These are phyloP conservation scores for Penicillium coprophilum DNA, from an alignment of 495 filamentous ascomycete genomes.

Conservation along the genomic window DNA sequence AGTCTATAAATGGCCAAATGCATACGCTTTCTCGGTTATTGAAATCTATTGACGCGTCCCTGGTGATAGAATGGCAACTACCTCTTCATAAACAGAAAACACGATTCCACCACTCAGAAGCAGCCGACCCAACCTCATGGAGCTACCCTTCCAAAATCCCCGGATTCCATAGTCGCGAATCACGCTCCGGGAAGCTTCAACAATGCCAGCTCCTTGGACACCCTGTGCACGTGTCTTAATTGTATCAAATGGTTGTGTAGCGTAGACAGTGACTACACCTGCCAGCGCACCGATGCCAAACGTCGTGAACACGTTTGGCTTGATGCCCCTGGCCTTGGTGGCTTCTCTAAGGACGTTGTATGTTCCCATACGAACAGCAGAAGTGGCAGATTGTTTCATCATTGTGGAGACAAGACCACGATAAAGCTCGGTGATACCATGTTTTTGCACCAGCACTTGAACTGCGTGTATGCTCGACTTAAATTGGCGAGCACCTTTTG, in stretches of 20 bases:
- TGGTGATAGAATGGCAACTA: constrained; percentile 30
- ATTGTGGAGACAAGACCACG: constrained; percentile 61
- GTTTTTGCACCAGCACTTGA: constrained; percentile 43
- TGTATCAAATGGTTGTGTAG: constrained; percentile 67
- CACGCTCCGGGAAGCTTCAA: constrained; percentile 53
- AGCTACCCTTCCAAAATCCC: constrained; percentile 66
- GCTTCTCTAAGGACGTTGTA: constrained; percentile 69
- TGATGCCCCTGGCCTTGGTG: constrained; percentile 42
- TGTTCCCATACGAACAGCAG: constrained; percentile 62
- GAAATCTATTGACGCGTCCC: background rate
- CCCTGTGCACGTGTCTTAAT: constrained; percentile 65
- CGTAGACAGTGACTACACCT: constrained; percentile 59
- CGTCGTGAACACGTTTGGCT: constrained; percentile 46
- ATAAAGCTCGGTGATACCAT: constrained; percentile 57
- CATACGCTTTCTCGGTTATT: background rate
- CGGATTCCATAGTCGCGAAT: constrained; percentile 54
- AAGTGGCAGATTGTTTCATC: constrained; percentile 65
- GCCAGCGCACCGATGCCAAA: constrained; percentile 63
- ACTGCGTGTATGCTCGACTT: constrained; percentile 52
- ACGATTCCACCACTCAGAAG: constrained; percentile 65
- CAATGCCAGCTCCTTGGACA: constrained; percentile 48
- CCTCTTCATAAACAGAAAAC: constrained; percentile 63
- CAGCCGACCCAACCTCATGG: constrained; percentile 63
- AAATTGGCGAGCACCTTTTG: constrained; percentile 51
- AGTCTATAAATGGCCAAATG: background rate